phyloP scores from a whole-genome alignment of 495 filamentous ascomycete genomes.

The Penicillium bialowiezense region DNA sequence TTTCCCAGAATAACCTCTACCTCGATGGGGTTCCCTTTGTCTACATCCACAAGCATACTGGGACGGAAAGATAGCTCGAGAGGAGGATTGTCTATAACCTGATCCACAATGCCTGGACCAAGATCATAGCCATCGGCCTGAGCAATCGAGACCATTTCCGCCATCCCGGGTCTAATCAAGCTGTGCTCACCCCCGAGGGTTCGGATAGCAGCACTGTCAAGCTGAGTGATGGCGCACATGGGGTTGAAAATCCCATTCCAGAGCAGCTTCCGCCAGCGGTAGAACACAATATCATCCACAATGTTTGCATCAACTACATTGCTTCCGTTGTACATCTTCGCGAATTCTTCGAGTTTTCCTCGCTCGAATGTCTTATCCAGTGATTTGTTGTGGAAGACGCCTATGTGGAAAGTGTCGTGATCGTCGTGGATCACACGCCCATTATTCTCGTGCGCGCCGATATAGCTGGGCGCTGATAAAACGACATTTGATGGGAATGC shows the following conservation, averaged over 20 bases:
- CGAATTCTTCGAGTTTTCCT: constrained; percentile 10
- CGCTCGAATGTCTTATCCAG: constrained; percentile 2
- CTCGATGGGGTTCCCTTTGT: constrained; percentile 16
- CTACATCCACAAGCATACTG: constrained; percentile 15
- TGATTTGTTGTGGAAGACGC: constrained; percentile 5
- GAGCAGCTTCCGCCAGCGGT: constrained; percentile 15
- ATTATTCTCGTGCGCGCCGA: constrained; percentile 16
- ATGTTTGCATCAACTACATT: constrained; percentile 8
- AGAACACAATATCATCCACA: constrained; percentile 11
- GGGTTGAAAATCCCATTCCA: constrained; percentile 18
- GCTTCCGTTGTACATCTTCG: constrained; percentile 8
- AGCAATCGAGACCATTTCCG: constrained; percentile 13
- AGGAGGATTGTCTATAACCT: constrained; percentile 8
- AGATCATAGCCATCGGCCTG: constrained; percentile 16
- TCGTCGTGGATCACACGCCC: constrained; percentile 11
- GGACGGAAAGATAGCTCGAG: constrained; percentile 13
- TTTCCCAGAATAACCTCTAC: constrained; percentile 19
- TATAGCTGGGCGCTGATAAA: constrained; percentile 10
- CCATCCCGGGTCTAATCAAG: constrained; percentile 16
- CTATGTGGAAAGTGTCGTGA: constrained; percentile 10
- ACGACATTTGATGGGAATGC: constrained; percentile 40
- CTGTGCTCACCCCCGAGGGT: constrained; percentile 6
- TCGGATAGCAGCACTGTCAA: constrained; percentile 12
- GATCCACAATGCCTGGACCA: constrained; percentile 5
- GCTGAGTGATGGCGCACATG: constrained; percentile 15